Conservation (phyloP, 306 rosid species). For the Glycine soja region DNA sequence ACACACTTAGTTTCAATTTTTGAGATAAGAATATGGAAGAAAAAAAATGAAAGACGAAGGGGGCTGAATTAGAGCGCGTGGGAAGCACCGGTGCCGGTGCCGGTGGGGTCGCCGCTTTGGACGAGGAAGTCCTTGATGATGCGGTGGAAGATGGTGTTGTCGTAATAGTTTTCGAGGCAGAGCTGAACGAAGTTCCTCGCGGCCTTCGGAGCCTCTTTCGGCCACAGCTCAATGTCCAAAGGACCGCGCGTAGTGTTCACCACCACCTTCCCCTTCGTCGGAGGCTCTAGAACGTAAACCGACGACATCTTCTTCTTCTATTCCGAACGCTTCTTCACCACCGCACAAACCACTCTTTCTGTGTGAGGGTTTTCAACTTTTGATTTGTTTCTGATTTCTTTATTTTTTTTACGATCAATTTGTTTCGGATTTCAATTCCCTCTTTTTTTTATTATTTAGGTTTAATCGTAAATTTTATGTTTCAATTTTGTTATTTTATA, state of each 20-base stretch:
- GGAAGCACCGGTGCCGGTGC: slow-evolving; percentile 75
- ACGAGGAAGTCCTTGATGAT: slow-evolving; percentile 80
- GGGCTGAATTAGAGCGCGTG: not conserved
- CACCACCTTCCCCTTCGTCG: slow-evolving; percentile 94
- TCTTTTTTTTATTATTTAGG: no score
- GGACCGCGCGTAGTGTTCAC: slow-evolving; percentile 87
- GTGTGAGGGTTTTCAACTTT: no score
- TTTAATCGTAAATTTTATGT: no score
- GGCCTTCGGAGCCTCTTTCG: slow-evolving; percentile 95
- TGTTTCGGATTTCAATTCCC: no score
- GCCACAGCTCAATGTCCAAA: slow-evolving; percentile 93
- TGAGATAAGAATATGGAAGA: no score
- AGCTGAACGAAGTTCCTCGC: slow-evolving; percentile 95
- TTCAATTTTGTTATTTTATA: no score
- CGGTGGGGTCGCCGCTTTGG: slow-evolving; percentile 94
- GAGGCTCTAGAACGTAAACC: slow-evolving; percentile 91
- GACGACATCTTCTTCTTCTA: slow-evolving; percentile 69
- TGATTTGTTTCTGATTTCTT: no score
- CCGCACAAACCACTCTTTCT: no score
- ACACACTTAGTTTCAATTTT: not conserved
- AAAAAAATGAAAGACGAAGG: not conserved
- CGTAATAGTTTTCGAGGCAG: slow-evolving; percentile 88
- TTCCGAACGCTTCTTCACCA: not conserved
- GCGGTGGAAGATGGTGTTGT: slow-evolving; percentile 87
- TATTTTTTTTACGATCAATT: no score